Conservation (phyloP, 2,329 filamentous ascomycete species). For the Fusarium begoniae region DNA sequence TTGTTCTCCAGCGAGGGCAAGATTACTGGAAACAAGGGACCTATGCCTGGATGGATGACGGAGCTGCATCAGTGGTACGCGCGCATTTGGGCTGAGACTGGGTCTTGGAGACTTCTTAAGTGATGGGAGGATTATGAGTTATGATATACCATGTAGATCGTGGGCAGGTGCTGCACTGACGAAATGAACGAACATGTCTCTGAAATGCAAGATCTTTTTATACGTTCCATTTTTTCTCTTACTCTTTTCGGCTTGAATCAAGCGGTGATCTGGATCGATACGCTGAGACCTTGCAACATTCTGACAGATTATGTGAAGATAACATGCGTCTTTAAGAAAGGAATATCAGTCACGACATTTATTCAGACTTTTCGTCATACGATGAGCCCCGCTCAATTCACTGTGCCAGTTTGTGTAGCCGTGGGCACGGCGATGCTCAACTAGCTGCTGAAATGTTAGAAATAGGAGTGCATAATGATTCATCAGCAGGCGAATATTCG, state of each 20-base stretch:
- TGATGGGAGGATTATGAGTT: constrained; percentile 13
- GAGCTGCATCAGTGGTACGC: constrained; percentile 54
- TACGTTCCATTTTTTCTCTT: too few species aligned
- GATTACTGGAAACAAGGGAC: constrained; percentile 46
- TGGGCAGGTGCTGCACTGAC: neutral
- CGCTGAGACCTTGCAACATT: too few species aligned
- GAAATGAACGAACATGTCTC: neutral
- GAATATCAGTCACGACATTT: neutral
- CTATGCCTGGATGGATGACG: constrained; percentile 43
- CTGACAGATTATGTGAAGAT: too few species aligned
- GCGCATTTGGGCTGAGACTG: constrained; percentile 52
- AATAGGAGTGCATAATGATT: too few species aligned
- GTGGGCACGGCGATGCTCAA: accelerated
- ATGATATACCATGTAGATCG: constrained; percentile 10
- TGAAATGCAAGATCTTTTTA: neutral
- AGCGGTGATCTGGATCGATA: too few species aligned
- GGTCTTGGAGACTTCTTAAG: constrained; percentile 50
- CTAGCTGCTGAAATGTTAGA: accelerated
- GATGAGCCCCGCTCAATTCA: neutral
- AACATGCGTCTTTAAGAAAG: neutral
- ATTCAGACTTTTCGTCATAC: neutral
- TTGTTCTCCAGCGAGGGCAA: constrained; percentile 60
- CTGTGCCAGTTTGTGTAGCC: neutral
- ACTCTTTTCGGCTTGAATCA: too few species aligned
- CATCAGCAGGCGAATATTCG: neutral